phyloP scores from a whole-genome alignment of 345 rosid genomes.

The Linum usitatissimum region DNA sequence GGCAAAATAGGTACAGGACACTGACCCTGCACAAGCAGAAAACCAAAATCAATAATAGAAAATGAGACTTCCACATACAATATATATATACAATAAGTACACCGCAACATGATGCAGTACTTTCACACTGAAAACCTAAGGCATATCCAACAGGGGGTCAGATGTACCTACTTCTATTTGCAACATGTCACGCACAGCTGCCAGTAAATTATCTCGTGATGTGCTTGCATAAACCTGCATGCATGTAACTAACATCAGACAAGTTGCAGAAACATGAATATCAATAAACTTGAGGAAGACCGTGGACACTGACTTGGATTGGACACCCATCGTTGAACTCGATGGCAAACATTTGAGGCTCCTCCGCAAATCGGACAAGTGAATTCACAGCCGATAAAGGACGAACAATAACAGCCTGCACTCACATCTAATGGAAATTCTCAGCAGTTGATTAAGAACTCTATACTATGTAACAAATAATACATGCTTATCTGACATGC shows the following conservation, averaged over 20 bases:
- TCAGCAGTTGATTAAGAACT: conserved; percentile 35
- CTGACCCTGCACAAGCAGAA: conserved; percentile 52
- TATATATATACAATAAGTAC: not conserved
- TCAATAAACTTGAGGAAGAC: conserved; percentile 10
- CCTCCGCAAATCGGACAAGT: conserved; percentile 96
- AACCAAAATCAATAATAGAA: conserved; percentile 7
- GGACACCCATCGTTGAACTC: conserved; percentile 97
- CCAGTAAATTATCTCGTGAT: conserved; percentile 88
- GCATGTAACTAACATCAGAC: conserved; percentile 23
- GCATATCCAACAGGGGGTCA: conserved; percentile 20
- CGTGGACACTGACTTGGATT: conserved; percentile 59
- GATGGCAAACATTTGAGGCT: conserved; percentile 98
- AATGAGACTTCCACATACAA: conserved; percentile 5
- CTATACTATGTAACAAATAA: not conserved
- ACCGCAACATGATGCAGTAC: not conserved
- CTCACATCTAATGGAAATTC: conserved; percentile 65
- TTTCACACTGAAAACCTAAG: conserved; percentile 6
- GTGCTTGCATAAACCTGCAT: conserved; percentile 86
- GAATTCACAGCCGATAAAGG: conserved; percentile 79
- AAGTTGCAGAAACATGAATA: conserved; percentile 8
- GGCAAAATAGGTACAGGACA: conserved; percentile 78
- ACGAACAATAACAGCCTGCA: conserved; percentile 97
- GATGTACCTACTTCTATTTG: conserved; percentile 84
- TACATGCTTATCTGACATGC: conserved; percentile 7
- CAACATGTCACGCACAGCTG: conserved; percentile 90